Conservation (phyloP, 1,139 yeast species). For the Blastobotrys serpentis region DNA sequence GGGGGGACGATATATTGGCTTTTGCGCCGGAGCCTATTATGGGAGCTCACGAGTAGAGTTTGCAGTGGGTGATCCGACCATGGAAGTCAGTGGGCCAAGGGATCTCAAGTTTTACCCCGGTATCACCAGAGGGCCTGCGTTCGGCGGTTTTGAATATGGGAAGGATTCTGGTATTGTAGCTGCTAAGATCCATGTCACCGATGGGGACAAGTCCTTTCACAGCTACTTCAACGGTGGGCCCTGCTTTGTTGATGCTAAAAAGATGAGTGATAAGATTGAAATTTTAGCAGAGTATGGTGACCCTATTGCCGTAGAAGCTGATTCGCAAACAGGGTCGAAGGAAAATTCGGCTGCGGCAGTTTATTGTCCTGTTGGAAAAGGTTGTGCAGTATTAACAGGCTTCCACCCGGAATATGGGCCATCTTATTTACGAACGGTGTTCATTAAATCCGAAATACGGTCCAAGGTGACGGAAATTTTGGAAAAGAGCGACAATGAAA, state of each 20-base stretch:
- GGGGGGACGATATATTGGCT: conserved; percentile 83
- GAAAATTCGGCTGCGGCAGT: conserved; percentile 59
- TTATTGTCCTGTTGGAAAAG: conserved; percentile 65
- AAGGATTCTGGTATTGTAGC: conserved; percentile 75
- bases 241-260: conserved; percentile 71
- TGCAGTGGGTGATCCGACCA: conserved; percentile 62
- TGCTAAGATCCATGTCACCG: conserved; percentile 46
- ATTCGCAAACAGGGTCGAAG: conserved; percentile 21
- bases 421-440: conserved; percentile 44
- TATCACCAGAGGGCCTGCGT: conserved; percentile 75
- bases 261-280: conserved; percentile 51
- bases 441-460: conserved; percentile 16
- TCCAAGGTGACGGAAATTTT: conserved; percentile 44
- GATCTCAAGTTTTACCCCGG: conserved; percentile 85
- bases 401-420: conserved; percentile 88
- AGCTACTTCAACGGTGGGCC: conserved; percentile 87
- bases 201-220: conserved; percentile 33
- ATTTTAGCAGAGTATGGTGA: conserved; percentile 67
- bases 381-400: conserved; percentile 76
- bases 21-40: conserved; percentile 97
- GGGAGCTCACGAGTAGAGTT: conserved; percentile 78
- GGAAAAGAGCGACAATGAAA: conserved; percentile 44
- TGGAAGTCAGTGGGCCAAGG: conserved; percentile 84
- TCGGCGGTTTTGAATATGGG: conserved; percentile 73
- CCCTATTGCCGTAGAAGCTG: conserved; percentile 45